A percentile compares a stretch with the other conserved stretches of the same genome.
These are phyloP conservation scores for Nidularia sp. DNA, from an alignment of 768 basidiomycete species.

Conservation along the genomic window DNA sequence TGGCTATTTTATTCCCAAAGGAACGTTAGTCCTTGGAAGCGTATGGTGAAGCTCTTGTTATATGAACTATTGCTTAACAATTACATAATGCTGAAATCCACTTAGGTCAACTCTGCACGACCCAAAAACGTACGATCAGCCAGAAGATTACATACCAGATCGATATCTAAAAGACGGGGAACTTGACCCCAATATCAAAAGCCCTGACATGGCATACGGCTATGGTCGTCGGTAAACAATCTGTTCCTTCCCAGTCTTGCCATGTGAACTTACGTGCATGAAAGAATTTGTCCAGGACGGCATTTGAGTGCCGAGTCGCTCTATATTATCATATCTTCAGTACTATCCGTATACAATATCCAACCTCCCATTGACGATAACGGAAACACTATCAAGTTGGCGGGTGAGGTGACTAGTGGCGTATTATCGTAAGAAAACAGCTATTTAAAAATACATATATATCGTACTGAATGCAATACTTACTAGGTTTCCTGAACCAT, in stretches of 20 bases:
- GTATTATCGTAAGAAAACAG: constrained; percentile 15
- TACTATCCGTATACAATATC: constrained; percentile 19
- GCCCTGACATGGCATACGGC: constrained; percentile 19
- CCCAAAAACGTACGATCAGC: constrained; percentile 28
- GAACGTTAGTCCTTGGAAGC: constrained; percentile 34
- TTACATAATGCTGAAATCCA: neutral
- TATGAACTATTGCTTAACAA: neutral
- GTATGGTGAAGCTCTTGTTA: constrained; percentile 22
- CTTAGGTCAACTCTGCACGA: constrained; percentile 24
- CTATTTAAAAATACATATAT: neutral
- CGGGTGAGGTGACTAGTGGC: constrained; percentile 13
- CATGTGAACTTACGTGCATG: neutral
- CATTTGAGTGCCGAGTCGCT: constrained; percentile 16
- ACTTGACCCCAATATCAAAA: constrained; percentile 7
- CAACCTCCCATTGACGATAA: constrained; percentile 13
- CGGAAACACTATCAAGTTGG: constrained; percentile 12
- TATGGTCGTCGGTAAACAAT: constrained; percentile 22
- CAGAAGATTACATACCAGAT: constrained; percentile 36
- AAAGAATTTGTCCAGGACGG: constrained; percentile 20
- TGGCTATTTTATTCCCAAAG: constrained; percentile 32
- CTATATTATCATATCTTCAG: constrained; percentile 11
- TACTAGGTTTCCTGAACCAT: constrained; percentile 5
- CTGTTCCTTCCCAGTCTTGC: neutral
- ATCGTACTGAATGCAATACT: neutral
- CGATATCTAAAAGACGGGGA: constrained; percentile 25